A percentile compares a stretch with the other conserved stretches of the same genome.
phyloP scores from a whole-genome alignment of 768 basidiomycete species.

The Stropharia rugosoannulata region DNA sequence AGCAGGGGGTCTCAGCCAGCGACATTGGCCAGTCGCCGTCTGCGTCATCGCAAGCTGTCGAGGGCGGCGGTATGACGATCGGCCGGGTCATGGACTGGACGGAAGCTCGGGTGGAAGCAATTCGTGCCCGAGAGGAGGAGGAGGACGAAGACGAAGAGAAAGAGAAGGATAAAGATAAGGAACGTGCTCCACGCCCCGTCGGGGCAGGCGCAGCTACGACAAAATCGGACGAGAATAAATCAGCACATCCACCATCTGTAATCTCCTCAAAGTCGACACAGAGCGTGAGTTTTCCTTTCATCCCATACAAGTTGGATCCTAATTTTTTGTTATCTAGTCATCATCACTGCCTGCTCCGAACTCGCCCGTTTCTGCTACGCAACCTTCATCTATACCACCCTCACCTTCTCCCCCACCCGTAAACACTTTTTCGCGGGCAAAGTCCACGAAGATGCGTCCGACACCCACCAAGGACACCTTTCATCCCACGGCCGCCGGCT shows the following conservation, averaged over 20 bases:
- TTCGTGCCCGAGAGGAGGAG: constrained; percentile 73
- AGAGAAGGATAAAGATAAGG: constrained; percentile 40
- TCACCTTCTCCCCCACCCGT: constrained; percentile 33
- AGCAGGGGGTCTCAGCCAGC: constrained; percentile 73
- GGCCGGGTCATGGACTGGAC: constrained; percentile 84
- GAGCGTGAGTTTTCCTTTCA: constrained; percentile 27
- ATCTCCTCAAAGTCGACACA: constrained; percentile 19
- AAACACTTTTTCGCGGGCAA: constrained; percentile 17
- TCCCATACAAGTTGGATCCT: constrained; percentile 4
- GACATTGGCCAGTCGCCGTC: constrained; percentile 39
- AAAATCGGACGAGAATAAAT: constrained; percentile 22
- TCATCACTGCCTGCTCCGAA: constrained; percentile 29
- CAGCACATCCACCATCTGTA: constrained; percentile 7
- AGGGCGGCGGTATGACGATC: constrained; percentile 66
- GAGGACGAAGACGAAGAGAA: constrained; percentile 81
- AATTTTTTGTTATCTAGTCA: constrained; percentile 16
- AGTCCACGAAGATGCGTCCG: constrained; percentile 23
- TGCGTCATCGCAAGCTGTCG: constrained; percentile 43
- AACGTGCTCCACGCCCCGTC: constrained; percentile 31
- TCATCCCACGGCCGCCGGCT: constrained; percentile 15
- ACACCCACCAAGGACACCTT: constrained; percentile 17
- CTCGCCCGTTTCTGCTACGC: constrained; percentile 23
- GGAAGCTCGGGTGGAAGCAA: constrained; percentile 77
- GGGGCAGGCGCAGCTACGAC: constrained; percentile 15
- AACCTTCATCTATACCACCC: constrained; percentile 27